Evolutionary conservation across 2,329 filamentous ascomycete species (phyloP), one percentile per base, ranked within the genome.

Genomic region (Fusarium sp.): DNA sequence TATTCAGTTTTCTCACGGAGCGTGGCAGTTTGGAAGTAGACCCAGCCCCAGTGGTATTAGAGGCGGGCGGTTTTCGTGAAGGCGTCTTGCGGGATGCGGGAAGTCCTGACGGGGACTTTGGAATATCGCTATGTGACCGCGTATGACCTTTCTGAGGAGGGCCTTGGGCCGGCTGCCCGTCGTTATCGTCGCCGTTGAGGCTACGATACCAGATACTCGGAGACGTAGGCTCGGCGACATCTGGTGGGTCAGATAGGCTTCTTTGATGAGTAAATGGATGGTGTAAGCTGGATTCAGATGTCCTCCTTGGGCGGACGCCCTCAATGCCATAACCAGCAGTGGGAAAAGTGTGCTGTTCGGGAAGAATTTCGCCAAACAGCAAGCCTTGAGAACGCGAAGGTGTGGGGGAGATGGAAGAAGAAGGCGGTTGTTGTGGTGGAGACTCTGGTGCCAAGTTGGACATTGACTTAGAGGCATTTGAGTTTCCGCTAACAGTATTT

Each of bases 321-420:
- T 86, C 82, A 68, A 92, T 91, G 52, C 90, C 90, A 80, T 88
- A 89, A 7, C 88, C 89, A 52, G 84, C 81, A 49, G 85, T 81
- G 20, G 83, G 78, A 26, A 83, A 75, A 69, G 87, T 83, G 72
- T 83, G 84, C 70, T 88, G 84, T 38, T 88, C 83, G n/a, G 88
- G 85, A 28, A 89, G 81, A 70, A 95, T 86, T 78, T 95, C 93
- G 38, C 92, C 92, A 80, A 95, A 95, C 20, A 95, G 81, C 36
- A 92, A 87, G 65, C 85, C 85, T 55, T 84, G 83, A 48, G 81
- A 71, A 66, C 78, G 76, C 51, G 69, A 72, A 72, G 66, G 78
- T 76, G 70, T 67, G 76, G 81, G 74, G 69, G 79, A 75, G 42
- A 75, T 70, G 39, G 50, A 58, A 52, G 77, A 69, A 42, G 71